These are phyloP conservation scores for Schoenoplectus triqueter DNA, from an alignment of 202 grass and related monocot genomes.

Conservation along the genomic window DNA sequence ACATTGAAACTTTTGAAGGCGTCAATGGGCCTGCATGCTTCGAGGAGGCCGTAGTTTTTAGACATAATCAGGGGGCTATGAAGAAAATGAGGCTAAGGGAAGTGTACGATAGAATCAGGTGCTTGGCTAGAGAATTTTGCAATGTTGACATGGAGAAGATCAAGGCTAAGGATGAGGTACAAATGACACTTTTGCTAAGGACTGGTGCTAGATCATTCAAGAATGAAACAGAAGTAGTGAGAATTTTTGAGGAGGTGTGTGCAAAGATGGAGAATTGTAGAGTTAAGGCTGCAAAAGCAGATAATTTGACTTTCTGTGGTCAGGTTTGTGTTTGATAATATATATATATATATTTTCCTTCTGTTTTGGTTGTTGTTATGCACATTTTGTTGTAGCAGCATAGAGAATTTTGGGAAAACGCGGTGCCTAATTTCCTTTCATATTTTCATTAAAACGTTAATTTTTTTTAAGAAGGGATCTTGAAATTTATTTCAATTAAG, in stretches of 20 bases:
- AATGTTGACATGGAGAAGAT: slow-evolving; percentile 5
- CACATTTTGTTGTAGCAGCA: no score
- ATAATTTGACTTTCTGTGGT: slow-evolving; percentile 71
- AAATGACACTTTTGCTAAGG: slow-evolving; percentile 62
- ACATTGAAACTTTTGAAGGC: slow-evolving; percentile 45
- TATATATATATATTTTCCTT: background rate
- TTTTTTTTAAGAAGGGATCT: no score
- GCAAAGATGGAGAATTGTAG: slow-evolving; percentile 41
- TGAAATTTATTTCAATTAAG: no score
- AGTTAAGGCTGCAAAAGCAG: slow-evolving; percentile 25
- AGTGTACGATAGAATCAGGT: slow-evolving; percentile 59
- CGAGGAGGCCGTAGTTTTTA: slow-evolving; percentile 60
- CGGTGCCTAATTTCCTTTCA: no score
- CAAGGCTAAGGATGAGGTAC: background rate
- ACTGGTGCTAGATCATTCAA: slow-evolving; percentile 52
- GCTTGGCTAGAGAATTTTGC: slow-evolving; percentile 58
- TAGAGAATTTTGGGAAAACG: no score
- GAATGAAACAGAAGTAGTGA: slow-evolving; percentile 52
- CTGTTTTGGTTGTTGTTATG: background rate
- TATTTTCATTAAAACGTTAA: no score
- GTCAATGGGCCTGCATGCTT: slow-evolving; percentile 48
- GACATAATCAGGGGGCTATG: slow-evolving; percentile 47
- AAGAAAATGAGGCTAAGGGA: slow-evolving; percentile 35
- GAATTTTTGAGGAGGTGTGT: slow-evolving; percentile 47
- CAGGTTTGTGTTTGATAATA: slow-evolving; percentile 34